Percentiles rank a stretch among this genome's conserved stretches.
Evolutionary conservation across 1,139 yeast genomes (phyloP).

Genomic region (Torulaspora pretoriensis): DNA sequence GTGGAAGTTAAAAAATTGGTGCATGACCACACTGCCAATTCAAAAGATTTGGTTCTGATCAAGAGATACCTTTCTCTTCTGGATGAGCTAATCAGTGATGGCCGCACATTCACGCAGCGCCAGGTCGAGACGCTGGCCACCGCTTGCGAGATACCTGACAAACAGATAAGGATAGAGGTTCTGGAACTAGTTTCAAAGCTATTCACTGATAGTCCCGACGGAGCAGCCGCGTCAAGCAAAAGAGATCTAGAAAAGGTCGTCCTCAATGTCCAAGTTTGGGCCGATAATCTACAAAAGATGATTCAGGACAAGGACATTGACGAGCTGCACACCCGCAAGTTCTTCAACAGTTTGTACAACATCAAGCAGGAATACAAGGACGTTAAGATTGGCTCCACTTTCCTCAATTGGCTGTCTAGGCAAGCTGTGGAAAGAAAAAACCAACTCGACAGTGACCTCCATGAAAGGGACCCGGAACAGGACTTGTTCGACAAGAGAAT

Average conservation of each 20-base stretch:
- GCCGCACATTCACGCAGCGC: slow-evolving; percentile 13
- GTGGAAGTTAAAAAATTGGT: slow-evolving; percentile 11
- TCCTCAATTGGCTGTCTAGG: slow-evolving; percentile 60
- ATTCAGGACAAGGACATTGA: slow-evolving; percentile 33
- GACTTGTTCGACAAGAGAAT: slow-evolving; percentile 45
- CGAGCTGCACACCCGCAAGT: slow-evolving; percentile 42
- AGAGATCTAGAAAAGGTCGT: slow-evolving; percentile 14
- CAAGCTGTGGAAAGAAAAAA: slow-evolving; percentile 45
- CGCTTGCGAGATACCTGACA: slow-evolving; percentile 26
- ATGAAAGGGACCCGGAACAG: slow-evolving; percentile 32
- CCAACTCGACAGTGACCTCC: slow-evolving; percentile 26
- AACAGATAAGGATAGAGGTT: slow-evolving; percentile 31
- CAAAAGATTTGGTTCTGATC: slow-evolving; percentile 12
- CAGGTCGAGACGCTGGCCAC: slow-evolving; percentile 19
- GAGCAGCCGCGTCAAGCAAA: slow-evolving; percentile 4
- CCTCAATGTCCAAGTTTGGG: slow-evolving; percentile 26
- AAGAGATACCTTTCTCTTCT: slow-evolving; percentile 32
- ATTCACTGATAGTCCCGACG: slow-evolving; percentile 10
- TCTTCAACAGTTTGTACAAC: slow-evolving; percentile 44
- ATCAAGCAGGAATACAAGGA: slow-evolving; percentile 30
- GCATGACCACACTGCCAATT: slow-evolving; percentile 5
- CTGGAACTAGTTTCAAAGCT: slow-evolving; percentile 30
- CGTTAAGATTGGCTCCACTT: slow-evolving; percentile 34
- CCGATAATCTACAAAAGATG: slow-evolving; percentile 25
- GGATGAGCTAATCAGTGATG: slow-evolving; percentile 20